Evolutionary conservation across 805 yeast genomes (phyloP).

Genomic region (Komagataella phaffii): DNA sequence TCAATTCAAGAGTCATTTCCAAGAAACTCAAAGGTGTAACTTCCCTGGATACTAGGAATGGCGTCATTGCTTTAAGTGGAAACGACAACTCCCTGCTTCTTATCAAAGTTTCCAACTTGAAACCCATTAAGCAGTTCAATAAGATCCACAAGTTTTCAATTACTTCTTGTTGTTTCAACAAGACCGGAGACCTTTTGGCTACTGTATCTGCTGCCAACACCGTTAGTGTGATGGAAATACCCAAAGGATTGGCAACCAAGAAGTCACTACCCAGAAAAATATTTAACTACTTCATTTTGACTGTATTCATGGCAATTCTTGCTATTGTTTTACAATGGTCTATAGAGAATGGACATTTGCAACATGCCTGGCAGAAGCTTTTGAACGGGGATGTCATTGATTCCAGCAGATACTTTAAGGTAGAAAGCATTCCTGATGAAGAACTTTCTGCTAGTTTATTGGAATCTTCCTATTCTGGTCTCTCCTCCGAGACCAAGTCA

Average conservation of each 20-base stretch:
- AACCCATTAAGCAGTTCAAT: slow-evolving; percentile 32
- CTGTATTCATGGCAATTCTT: slow-evolving; percentile 10
- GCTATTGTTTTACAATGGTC: slow-evolving; percentile 15
- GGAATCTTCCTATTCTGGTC: neutral
- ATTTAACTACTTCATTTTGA: slow-evolving; percentile 5
- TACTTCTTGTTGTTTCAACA: slow-evolving; percentile 58
- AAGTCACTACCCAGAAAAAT: slow-evolving; percentile 15
- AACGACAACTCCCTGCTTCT: slow-evolving; percentile 56
- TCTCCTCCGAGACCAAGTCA: neutral
- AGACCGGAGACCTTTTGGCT: slow-evolving; percentile 53
- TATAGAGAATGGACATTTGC: slow-evolving; percentile 15
- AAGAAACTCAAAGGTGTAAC: slow-evolving; percentile 42
- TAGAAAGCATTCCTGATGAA: neutral
- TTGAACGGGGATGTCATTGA: slow-evolving; percentile 8
- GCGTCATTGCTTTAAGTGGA: slow-evolving; percentile 42
- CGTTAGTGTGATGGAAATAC: slow-evolving; percentile 48
- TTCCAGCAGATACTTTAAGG: neutral
- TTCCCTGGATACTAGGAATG: slow-evolving; percentile 30
- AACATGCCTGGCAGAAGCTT: slow-evolving; percentile 8
- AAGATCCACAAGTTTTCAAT: slow-evolving; percentile 70
- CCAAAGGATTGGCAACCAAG: slow-evolving; percentile 30
- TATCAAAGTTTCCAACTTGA: slow-evolving; percentile 37
- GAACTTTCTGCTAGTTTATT: neutral
- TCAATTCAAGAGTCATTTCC: slow-evolving; percentile 27
- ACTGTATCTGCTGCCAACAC: slow-evolving; percentile 70